Conservation (phyloP, 768 basidiomycete genomes). For the Rhizopogon sp. region DNA sequence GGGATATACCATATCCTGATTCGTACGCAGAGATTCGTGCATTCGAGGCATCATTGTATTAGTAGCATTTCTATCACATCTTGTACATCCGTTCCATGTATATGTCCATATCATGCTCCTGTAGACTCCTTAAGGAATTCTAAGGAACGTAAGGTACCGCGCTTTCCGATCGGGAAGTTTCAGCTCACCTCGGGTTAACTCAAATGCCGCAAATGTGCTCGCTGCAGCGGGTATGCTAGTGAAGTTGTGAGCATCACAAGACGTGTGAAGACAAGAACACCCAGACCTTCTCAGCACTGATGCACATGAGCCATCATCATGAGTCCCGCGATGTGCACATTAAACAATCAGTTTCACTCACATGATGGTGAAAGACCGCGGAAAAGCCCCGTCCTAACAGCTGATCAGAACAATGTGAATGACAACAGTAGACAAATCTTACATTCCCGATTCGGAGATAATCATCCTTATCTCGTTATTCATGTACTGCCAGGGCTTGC, state of each 20-base stretch:
- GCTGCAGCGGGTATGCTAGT: constrained; percentile 85
- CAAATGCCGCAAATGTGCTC: constrained; percentile 86
- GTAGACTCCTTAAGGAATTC: not conserved
- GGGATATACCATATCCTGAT: not conserved
- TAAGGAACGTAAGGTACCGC: not conserved
- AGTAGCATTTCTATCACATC: not conserved
- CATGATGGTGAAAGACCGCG: constrained; percentile 73
- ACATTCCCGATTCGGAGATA: constrained; percentile 70
- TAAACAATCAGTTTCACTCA: constrained; percentile 32
- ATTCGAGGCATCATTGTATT: not conserved
- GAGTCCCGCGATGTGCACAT: not conserved
- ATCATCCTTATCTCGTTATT: constrained; percentile 60
- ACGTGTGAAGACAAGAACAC: not conserved
- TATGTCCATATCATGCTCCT: not conserved
- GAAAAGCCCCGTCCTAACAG: constrained; percentile 54
- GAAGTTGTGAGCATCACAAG: constrained; percentile 1
- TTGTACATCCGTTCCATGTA: not conserved
- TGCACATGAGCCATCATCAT: not conserved
- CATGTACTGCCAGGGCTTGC: constrained; percentile 77
- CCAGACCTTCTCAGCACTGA: constrained; percentile 60
- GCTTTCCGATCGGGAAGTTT: not conserved
- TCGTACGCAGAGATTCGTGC: not conserved
- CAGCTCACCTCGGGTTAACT: constrained; percentile 65
- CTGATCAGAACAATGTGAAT: not conserved
- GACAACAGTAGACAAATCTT: constrained; percentile 25